phyloP scores from a whole-genome alignment of 1,284 basidiomycete genomes.

The Naganishia sp. region DNA sequence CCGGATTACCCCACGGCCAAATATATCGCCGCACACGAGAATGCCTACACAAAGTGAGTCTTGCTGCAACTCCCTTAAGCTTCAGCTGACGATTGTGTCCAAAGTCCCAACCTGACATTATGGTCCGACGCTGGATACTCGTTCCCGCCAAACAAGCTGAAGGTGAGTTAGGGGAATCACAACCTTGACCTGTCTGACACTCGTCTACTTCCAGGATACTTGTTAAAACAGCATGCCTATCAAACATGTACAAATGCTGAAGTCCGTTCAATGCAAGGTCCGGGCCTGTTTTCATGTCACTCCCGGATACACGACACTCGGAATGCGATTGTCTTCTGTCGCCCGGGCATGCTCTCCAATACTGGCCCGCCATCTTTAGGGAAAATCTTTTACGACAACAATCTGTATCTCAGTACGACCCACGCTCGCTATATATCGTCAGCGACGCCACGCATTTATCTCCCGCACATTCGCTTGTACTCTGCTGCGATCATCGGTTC shows the following conservation, averaged over 20 bases:
- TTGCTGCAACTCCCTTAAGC: background rate
- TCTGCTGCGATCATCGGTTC: no score
- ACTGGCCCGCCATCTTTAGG: no score
- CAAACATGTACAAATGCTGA: background rate
- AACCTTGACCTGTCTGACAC: background rate
- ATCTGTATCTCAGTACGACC: constrained; percentile 21
- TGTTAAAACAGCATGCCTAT: background rate
- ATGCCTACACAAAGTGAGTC: constrained; percentile 45
- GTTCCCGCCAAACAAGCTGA: constrained; percentile 50
- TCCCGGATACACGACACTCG: background rate
- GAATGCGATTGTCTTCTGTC: background rate
- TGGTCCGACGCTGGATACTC: constrained; percentile 48
- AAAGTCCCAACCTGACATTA: constrained; percentile 50
- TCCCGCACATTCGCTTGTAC: constrained; percentile 5
- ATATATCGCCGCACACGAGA: constrained; percentile 56
- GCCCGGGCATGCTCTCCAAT: background rate
- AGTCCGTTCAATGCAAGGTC: background rate
- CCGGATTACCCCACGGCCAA: constrained; percentile 59
- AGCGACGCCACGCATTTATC: background rate
- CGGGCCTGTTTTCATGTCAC: background rate
- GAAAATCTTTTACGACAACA: background rate
- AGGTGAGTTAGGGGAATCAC: constrained; percentile 23
- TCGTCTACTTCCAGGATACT: background rate
- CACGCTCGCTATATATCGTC: background rate
- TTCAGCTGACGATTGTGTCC: background rate